phyloP scores from a whole-genome alignment of 164 flowering plant species.

The Berberis thunbergii region DNA sequence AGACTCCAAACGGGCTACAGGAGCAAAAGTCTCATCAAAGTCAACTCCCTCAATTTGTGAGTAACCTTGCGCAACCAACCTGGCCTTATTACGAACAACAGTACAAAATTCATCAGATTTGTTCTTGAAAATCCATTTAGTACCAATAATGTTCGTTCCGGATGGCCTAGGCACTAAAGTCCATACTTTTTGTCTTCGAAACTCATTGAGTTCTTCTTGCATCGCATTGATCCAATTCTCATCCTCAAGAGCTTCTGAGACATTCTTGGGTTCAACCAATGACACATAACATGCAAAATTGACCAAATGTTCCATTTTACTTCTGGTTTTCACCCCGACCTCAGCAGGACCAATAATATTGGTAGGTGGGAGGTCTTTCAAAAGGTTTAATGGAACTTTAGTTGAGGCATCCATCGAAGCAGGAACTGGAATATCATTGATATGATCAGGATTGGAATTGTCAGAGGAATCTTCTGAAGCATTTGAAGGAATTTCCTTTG shows the following conservation, averaged over 20 bases:
- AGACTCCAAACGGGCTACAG: neutral
- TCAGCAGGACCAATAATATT: too few relatives aligned
- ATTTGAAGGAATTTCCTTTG: too few relatives aligned
- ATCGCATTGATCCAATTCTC: neutral
- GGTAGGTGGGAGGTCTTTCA: too few relatives aligned
- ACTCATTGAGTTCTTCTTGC: neutral
- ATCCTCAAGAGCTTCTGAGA: neutral
- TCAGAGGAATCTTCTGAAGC: too few relatives aligned
- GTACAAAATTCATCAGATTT: neutral
- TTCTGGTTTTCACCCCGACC: too few relatives aligned
- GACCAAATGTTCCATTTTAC: too few relatives aligned
- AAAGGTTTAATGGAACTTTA: too few relatives aligned
- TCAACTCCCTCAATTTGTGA: neutral
- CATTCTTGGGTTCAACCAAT: neutral
- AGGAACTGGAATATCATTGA: too few relatives aligned
- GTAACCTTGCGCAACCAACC: neutral
- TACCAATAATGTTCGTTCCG: neutral
- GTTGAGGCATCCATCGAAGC: too few relatives aligned
- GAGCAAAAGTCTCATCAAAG: constrained; percentile 3
- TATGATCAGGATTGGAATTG: too few relatives aligned
- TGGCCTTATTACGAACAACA: neutral
- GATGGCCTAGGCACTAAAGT: neutral
- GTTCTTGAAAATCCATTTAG: constrained; percentile 2
- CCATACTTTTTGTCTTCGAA: neutral
- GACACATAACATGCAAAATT: neutral